A percentile compares a stretch with the other conserved stretches of the same genome.
Evolutionary conservation across 352 stramenopile genomes (phyloP).

Genomic region (Globisporangium middletonii): DNA sequence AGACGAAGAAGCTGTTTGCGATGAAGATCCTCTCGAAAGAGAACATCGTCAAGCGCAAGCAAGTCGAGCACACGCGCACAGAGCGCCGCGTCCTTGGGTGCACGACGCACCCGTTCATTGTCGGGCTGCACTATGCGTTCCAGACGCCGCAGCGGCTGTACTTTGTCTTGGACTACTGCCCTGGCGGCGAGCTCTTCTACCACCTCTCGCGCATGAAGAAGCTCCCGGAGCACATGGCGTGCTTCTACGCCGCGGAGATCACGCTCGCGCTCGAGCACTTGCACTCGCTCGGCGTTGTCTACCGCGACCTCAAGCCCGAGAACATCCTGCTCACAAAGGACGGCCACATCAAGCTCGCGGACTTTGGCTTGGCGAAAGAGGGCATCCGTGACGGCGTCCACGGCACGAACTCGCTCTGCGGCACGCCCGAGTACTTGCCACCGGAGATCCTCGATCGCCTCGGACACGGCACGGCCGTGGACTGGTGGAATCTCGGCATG

Average conservation of each 20-base stretch:
- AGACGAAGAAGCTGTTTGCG: slow-evolving; percentile 85
- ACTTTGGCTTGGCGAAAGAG: slow-evolving; percentile 83
- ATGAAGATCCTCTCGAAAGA: slow-evolving; percentile 93
- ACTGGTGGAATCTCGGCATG: slow-evolving; percentile 84
- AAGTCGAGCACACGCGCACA: slow-evolving; percentile 86
- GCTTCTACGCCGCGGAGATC: slow-evolving; percentile 88
- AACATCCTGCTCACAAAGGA: slow-evolving; percentile 88
- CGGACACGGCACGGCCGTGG: slow-evolving; percentile 72
- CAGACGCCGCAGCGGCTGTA: slow-evolving; percentile 91
- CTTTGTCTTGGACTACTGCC: slow-evolving; percentile 91
- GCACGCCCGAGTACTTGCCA: slow-evolving; percentile 85
- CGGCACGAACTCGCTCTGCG: slow-evolving; percentile 77
- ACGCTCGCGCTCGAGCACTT: slow-evolving; percentile 92
- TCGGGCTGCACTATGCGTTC: slow-evolving; percentile 84
- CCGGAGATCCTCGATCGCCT: slow-evolving; percentile 79
- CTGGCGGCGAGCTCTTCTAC: slow-evolving; percentile 50
- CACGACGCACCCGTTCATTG: slow-evolving; percentile 85
- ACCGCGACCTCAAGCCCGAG: slow-evolving; percentile 95
- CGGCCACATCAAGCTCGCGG: slow-evolving; percentile 86
- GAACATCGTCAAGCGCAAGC: slow-evolving; percentile 86
- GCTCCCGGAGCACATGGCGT: slow-evolving; percentile 82
- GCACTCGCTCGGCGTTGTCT: slow-evolving; percentile 92
- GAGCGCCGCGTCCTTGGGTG: slow-evolving; percentile 82
- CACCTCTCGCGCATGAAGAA: slow-evolving; percentile 86
- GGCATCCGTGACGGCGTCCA: slow-evolving; percentile 59